These are phyloP conservation scores for Zea mays DNA, from an alignment of 176 grass and related monocot genomes.

Conservation along the genomic window DNA sequence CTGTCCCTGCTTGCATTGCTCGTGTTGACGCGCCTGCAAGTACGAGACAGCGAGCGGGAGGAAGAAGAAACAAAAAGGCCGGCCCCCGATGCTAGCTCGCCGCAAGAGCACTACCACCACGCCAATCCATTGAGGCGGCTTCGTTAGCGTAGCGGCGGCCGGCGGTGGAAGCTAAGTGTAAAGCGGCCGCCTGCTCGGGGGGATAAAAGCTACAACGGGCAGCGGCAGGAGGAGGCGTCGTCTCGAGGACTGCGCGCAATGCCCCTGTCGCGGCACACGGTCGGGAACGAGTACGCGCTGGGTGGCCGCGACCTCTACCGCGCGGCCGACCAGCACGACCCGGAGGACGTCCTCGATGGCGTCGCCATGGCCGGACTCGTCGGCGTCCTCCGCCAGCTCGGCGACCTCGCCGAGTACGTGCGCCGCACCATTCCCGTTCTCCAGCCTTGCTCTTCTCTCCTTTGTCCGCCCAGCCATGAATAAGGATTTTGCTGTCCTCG, in stretches of 20 bases:
- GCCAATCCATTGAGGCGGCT: not conserved
- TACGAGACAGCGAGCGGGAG: slow-evolving; percentile 30
- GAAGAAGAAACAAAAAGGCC: slow-evolving; percentile 35
- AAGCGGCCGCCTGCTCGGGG: not conserved
- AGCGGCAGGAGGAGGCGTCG: not conserved
- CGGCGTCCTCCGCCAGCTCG: slow-evolving; percentile 86
- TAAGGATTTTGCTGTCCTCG: not conserved
- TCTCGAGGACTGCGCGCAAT: slow-evolving; percentile 39
- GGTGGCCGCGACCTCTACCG: slow-evolving; percentile 59
- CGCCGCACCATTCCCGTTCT: not conserved
- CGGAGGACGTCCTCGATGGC: slow-evolving; percentile 83
- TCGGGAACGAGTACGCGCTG: slow-evolving; percentile 75
- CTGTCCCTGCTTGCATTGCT: not conserved
- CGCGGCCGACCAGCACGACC: slow-evolving; percentile 59
- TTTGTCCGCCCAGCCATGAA: not conserved
- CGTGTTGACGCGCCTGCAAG: slow-evolving; percentile 15
- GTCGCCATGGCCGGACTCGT: slow-evolving; percentile 82
- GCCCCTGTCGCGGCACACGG: slow-evolving; percentile 68
- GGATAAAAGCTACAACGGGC: slow-evolving; percentile 25
- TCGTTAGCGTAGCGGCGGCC: not conserved
- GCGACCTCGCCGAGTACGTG: slow-evolving; percentile 82
- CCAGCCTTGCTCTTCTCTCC: not conserved
- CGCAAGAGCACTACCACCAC: not conserved
- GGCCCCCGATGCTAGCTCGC: not conserved
- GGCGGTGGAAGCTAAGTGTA: too few relatives aligned